phyloP scores from a whole-genome alignment of 2,329 filamentous ascomycete genomes.

The Talaromyces sp. region DNA sequence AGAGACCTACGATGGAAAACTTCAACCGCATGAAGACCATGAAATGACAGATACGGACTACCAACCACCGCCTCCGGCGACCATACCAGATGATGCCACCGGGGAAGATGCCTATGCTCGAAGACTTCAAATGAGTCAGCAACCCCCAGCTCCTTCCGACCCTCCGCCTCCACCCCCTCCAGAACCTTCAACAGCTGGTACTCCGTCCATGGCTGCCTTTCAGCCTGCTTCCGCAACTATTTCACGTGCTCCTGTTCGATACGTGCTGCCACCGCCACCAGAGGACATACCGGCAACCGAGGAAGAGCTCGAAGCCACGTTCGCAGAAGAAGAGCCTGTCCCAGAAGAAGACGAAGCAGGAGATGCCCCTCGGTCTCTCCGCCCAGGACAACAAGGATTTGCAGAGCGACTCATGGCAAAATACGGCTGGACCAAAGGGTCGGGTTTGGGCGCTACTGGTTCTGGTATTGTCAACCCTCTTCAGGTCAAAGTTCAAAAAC shows the following conservation, averaged over 20 bases:
- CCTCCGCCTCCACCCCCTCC: conserved; percentile 22
- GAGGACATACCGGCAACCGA: conserved; percentile 49
- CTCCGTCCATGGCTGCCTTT: conserved; percentile 34
- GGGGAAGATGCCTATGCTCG: conserved; percentile 66
- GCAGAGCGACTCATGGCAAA: conserved; percentile 86
- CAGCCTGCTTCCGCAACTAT: conserved; percentile 55
- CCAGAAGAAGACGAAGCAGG: conserved; percentile 32
- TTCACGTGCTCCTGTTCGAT: conserved; percentile 72
- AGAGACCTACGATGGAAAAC: conserved; percentile 3
- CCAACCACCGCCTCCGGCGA: conserved; percentile 35
- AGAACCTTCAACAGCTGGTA: conserved; percentile 20
- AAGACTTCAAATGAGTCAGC: conserved; percentile 51
- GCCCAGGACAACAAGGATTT: conserved; percentile 77
- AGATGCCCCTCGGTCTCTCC: conserved; percentile 51
- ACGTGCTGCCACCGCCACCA: conserved; percentile 52
- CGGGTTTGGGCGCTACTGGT: conserved; percentile 75
- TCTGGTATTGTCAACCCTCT: conserved; percentile 82
- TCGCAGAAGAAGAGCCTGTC: conserved; percentile 35
- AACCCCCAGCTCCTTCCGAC: conserved; percentile 20
- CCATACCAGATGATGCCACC: conserved; percentile 53
- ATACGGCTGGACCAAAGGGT: conserved; percentile 86
- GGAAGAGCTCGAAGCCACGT: conserved; percentile 45
- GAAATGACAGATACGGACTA: conserved; percentile 9
- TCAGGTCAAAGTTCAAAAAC: conserved; percentile 77
- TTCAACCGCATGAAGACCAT: background rate